These are phyloP conservation scores for Xylaria telfairii DNA, from an alignment of 495 filamentous ascomycete species.

Conservation along the genomic window DNA sequence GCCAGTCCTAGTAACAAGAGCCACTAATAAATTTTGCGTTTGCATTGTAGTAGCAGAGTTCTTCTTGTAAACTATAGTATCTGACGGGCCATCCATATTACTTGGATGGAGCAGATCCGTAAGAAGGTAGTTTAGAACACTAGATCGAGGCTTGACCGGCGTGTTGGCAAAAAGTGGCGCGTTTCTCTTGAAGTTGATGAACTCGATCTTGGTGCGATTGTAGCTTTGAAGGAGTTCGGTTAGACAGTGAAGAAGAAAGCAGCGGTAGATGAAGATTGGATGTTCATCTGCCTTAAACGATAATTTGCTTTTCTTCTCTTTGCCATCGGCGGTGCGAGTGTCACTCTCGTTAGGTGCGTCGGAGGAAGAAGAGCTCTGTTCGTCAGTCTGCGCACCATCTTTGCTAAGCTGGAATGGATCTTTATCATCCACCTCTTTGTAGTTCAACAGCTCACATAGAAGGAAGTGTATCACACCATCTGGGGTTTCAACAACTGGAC, in stretches of 20 bases:
- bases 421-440: slow-evolving; percentile 88
- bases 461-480: slow-evolving; percentile 97
- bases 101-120: slow-evolving; percentile 82
- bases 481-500: slow-evolving; percentile 87
- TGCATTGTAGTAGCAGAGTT: slow-evolving; percentile 80
- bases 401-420: slow-evolving; percentile 57
- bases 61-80: slow-evolving; percentile 80
- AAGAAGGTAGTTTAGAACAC: slow-evolving; percentile 90
- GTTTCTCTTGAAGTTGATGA: slow-evolving; percentile 96
- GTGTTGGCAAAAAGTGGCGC: slow-evolving; percentile 79
- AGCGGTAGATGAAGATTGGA: slow-evolving; percentile 94
- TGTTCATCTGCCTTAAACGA: slow-evolving; percentile 91
- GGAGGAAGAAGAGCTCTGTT: slow-evolving; percentile 42
- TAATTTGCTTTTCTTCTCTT: slow-evolving; percentile 76
- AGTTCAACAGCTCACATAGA: slow-evolving; percentile 90
- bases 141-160: slow-evolving; percentile 91
- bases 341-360: slow-evolving; percentile 33
- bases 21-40: slow-evolving; percentile 83
- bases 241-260: slow-evolving; percentile 92
- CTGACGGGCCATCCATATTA: slow-evolving; percentile 70
- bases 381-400: slow-evolving; percentile 53
- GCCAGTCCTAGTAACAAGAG: slow-evolving; percentile 84
- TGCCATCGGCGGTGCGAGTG: slow-evolving; percentile 43
- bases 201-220: slow-evolving; percentile 94
- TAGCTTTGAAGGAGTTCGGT: slow-evolving; percentile 93